Evolutionary conservation across 805 yeast species (phyloP), one percentile per base, ranked within the genome.

Genomic region (Pichia manshurica): DNA sequence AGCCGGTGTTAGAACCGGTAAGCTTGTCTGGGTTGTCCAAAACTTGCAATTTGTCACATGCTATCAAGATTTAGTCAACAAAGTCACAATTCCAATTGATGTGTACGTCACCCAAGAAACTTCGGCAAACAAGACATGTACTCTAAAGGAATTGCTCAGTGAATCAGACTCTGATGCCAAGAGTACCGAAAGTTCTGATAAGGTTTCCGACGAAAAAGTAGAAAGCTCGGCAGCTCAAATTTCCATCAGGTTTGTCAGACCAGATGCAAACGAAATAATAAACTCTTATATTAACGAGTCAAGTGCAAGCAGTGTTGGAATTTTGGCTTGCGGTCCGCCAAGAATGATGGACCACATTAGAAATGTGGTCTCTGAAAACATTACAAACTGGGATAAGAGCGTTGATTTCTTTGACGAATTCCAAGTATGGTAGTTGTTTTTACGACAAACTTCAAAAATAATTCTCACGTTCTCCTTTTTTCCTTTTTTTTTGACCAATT

Each of bases 331-430:
- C 65, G 79, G 77, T 36, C 79, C 75, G 53, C 66, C 69, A 21
- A 46, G 58, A 9, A 65, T 75, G 66, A 71, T 66, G 42, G 89
- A 82, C 56, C 71, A 66, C 2, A 54, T 80, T 19, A 72, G 91
- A 58, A 59, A 66, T 34, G 60, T 73, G 3, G 73, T 81, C 5
- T 69, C 74, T 0, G 53, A 67, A 37, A 60, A 73, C 47, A 60
- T 79, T 45, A 63, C 68, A 32, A 52, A 62, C 28, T 64, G 66
- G 44, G 60, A 71, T n/a, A 68, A 73, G 42, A 72, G 85, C 39
- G 75, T 85, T n/a, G 90, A 83, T 51, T 81, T 81, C 57, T 81
- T 71, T 58, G 95, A 87, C 60, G 90, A 84, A 58, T 73, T 82
- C 42, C 88, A 83, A 65, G 71, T 75, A 12, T 86, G 95, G 95